Conservation (phyloP, 495 filamentous ascomycete genomes). For the Hypoxylon perforatum region DNA sequence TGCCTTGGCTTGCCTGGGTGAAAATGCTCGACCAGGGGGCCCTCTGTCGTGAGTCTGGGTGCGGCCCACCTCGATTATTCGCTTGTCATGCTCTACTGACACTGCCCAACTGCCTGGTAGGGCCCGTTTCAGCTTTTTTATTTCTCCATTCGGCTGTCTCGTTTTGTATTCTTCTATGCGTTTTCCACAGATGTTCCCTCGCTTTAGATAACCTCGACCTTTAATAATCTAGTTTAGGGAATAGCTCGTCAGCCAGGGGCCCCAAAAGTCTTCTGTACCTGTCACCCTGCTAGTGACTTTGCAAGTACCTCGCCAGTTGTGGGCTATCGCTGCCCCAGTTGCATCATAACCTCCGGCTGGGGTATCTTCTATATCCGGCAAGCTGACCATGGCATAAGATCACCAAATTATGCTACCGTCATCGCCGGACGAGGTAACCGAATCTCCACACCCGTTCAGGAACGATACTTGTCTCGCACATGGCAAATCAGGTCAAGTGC, state of each 20-base stretch:
- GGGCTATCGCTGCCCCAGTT: conserved; percentile 58
- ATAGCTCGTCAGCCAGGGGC: conserved; percentile 52
- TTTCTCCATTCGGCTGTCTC: conserved; percentile 54
- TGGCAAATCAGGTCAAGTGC: conserved; percentile 59
- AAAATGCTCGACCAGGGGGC: conserved; percentile 47
- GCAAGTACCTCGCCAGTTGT: conserved; percentile 43
- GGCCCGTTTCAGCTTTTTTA: conserved; percentile 60
- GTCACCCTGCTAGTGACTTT: conserved; percentile 49
- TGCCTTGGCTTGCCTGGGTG: conserved; percentile 45
- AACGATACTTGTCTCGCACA: conserved; percentile 62
- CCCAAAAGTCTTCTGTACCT: conserved; percentile 38
- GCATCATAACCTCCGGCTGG: conserved; percentile 61
- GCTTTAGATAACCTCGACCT: conserved; percentile 46
- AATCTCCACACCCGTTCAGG: conserved; percentile 59
- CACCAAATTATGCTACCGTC: conserved; percentile 66
- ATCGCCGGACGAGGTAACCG: conserved; percentile 58
- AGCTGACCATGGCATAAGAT: conserved; percentile 66
- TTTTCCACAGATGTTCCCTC: conserved; percentile 54
- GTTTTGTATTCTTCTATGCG: conserved; percentile 60
- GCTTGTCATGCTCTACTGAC: conserved; percentile 57
- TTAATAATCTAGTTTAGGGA: conserved; percentile 52
- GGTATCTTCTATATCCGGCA: conserved; percentile 62
- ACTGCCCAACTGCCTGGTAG: conserved; percentile 59
- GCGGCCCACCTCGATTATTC: conserved; percentile 51
- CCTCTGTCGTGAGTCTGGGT: conserved; percentile 46